Percentiles rank a stretch among this genome's conserved stretches.
Evolutionary conservation across 352 stramenopile species (phyloP).

Genomic region (Pythium vanterpoolii): DNA sequence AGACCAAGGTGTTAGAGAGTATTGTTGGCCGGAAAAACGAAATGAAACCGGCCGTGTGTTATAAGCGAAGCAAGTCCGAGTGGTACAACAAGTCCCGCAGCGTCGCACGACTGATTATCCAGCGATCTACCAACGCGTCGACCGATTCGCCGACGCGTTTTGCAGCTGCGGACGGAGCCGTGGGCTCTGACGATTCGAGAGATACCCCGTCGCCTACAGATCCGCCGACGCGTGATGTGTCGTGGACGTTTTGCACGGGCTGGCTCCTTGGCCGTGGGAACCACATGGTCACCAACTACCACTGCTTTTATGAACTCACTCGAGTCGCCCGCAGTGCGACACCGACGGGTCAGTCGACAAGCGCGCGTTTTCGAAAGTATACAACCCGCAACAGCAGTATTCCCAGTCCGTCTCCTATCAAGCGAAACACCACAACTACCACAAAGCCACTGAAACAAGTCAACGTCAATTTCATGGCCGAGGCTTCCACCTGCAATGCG

Average conservation of each 20-base stretch:
- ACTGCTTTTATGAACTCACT: slow-evolving; percentile 39
- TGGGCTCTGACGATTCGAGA: background rate
- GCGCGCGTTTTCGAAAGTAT: background rate
- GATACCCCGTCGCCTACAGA: slow-evolving; percentile 1
- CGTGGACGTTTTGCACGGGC: slow-evolving; percentile 49
- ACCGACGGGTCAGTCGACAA: background rate
- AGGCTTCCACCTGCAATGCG: slow-evolving; percentile 41
- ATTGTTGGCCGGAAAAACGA: slow-evolving; percentile 42
- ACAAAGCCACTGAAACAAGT: slow-evolving; percentile 10
- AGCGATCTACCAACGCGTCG: background rate
- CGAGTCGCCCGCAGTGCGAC: background rate
- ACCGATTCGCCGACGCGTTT: background rate
- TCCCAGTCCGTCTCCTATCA: background rate
- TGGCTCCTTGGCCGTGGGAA: slow-evolving; percentile 58
- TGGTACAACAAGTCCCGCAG: slow-evolving; percentile 55
- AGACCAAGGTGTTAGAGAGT: slow-evolving; percentile 30
- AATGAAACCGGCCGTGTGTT: slow-evolving; percentile 57
- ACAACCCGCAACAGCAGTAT: background rate
- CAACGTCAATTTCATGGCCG: slow-evolving; percentile 55
- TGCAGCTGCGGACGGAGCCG: background rate
- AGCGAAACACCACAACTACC: background rate
- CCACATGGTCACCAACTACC: slow-evolving; percentile 66
- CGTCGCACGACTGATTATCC: slow-evolving; percentile 56
- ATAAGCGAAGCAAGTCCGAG: slow-evolving; percentile 38
- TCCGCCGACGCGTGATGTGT: background rate